Conservation (phyloP, 2,329 filamentous ascomycete genomes). For the Trichoderma sp. region DNA sequence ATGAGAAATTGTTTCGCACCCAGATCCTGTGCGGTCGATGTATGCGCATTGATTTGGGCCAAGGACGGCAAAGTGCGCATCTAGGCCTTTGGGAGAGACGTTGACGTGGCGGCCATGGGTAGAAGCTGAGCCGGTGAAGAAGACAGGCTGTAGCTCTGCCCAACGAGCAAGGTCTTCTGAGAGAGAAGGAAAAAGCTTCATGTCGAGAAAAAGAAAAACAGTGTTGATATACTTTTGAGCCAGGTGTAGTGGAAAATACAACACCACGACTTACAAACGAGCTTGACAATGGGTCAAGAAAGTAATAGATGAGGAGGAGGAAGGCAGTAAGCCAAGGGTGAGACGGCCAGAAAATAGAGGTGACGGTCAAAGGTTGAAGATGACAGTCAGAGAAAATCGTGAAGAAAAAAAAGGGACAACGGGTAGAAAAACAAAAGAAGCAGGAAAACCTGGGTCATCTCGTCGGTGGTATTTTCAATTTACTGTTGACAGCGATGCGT, state of each 20-base stretch:
- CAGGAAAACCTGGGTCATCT: neutral
- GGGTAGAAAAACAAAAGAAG: neutral
- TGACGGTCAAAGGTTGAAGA: neutral
- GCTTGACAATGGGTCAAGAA: neutral
- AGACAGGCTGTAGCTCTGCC: constrained; percentile 66
- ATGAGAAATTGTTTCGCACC: constrained; percentile 73
- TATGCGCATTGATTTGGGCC: constrained; percentile 61
- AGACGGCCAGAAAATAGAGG: neutral
- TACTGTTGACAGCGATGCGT: constrained; percentile 8
- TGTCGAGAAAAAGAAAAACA: constrained; percentile 31
- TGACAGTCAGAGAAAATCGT: neutral
- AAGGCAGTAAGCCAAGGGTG: neutral
- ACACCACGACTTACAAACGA: constrained; percentile 12
- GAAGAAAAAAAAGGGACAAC: neutral
- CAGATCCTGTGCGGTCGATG: constrained; percentile 71
- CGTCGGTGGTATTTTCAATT: neutral
- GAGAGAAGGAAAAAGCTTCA: constrained; percentile 60
- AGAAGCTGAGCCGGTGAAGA: constrained; percentile 73
- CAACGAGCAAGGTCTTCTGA: constrained; percentile 56
- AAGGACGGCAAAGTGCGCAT: constrained; percentile 61
- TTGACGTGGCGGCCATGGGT: constrained; percentile 69
- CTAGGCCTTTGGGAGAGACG: constrained; percentile 70
- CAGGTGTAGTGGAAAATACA: neutral
- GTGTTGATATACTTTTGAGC: neutral
- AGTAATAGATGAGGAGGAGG: neutral